A percentile compares a stretch with the other conserved stretches of the same genome.
phyloP scores from a whole-genome alignment of 2,329 filamentous ascomycete species.

The Verticillium nubilum region DNA sequence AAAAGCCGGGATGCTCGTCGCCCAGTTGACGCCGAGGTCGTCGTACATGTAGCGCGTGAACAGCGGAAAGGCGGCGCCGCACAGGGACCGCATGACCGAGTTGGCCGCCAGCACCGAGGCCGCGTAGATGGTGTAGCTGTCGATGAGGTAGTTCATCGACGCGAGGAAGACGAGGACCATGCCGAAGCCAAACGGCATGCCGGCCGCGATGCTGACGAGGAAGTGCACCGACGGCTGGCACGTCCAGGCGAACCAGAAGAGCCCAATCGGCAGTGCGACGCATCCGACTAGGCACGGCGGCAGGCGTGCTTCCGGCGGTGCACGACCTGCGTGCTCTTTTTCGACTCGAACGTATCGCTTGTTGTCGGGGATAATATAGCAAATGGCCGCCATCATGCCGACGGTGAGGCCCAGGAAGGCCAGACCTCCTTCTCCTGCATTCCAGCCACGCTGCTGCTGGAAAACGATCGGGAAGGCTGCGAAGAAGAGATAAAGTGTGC shows the following conservation, averaged over 20 bases:
- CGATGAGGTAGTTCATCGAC: conserved; percentile 50
- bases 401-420: conserved; percentile 65
- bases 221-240: too few species aligned
- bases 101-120: conserved; percentile 57
- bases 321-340: conserved; percentile 37
- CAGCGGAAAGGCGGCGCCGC: conserved; percentile 57
- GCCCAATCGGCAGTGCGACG: conserved; percentile 44
- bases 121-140: conserved; percentile 52
- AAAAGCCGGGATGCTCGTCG: conserved; percentile 66
- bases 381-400: conserved; percentile 55
- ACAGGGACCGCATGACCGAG: conserved; percentile 52
- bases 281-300: conserved; percentile 50
- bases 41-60: conserved; percentile 52
- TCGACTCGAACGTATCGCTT: conserved; percentile 34
- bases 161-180: conserved; percentile 49
- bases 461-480: conserved; percentile 63
- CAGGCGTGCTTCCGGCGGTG: conserved; percentile 52
- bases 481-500: conserved; percentile 55
- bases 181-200: conserved; percentile 26
- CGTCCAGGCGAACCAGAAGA: conserved; percentile 57
- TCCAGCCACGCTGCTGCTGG: conserved; percentile 53
- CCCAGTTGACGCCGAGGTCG: conserved; percentile 68
- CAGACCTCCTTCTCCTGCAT: conserved; percentile 52
- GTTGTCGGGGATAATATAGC: conserved; percentile 40
- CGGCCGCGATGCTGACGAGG: conserved; percentile 35